phyloP scores from a whole-genome alignment of 495 filamentous ascomycete genomes.

The Hypoxylon lienhwacheense region DNA sequence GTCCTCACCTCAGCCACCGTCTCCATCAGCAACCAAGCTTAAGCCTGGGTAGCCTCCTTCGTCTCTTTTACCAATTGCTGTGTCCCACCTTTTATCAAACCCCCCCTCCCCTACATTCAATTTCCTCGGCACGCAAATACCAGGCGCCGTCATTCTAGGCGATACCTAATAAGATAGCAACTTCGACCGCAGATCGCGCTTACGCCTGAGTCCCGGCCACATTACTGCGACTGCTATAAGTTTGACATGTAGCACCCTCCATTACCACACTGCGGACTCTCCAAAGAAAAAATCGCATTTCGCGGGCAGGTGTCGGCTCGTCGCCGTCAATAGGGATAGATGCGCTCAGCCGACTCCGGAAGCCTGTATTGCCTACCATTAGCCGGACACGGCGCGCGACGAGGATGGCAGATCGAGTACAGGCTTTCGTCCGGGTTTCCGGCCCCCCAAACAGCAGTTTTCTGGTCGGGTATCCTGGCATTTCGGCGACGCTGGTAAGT shows the following conservation, averaged over 20 bases:
- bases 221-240: slow-evolving; percentile 1
- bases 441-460: slow-evolving; percentile 97
- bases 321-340: slow-evolving; percentile 36
- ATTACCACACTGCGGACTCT: slow-evolving; percentile 9
- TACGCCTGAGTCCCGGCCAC: background rate
- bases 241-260: slow-evolving; percentile 22
- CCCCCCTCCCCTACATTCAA: slow-evolving; percentile 7
- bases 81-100: slow-evolving; percentile 20
- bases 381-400: slow-evolving; percentile 32
- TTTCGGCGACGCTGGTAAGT: slow-evolving; percentile 94
- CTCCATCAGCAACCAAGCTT: slow-evolving; percentile 24
- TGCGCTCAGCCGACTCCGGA: slow-evolving; percentile 31
- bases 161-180: background rate
- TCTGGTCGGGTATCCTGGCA: slow-evolving; percentile 94
- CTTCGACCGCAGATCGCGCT: slow-evolving; percentile 1
- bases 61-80: slow-evolving; percentile 13
- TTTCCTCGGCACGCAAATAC: slow-evolving; percentile 15
- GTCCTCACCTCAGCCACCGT: slow-evolving; percentile 31
- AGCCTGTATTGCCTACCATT: slow-evolving; percentile 21
- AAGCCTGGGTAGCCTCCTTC: no score
- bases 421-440: slow-evolving; percentile 94
- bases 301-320: slow-evolving; percentile 32
- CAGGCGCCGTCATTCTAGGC: no score
- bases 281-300: slow-evolving; percentile 26
- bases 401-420: slow-evolving; percentile 57